These are phyloP conservation scores for Candolleomyces efflorescens DNA, from an alignment of 768 basidiomycete species.

Conservation along the genomic window DNA sequence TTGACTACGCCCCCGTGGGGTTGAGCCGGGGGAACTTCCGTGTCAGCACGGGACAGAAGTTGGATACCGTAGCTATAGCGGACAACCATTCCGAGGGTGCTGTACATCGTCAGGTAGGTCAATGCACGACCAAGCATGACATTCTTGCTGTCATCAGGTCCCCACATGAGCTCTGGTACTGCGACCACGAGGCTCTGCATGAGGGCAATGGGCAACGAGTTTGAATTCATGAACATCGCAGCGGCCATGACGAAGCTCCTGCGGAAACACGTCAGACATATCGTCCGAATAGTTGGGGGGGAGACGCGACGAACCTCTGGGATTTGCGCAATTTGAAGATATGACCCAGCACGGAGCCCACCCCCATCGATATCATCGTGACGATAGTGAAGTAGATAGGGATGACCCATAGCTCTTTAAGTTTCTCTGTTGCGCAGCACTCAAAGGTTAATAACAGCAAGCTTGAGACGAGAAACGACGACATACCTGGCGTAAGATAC, in stretches of 20 bases:
- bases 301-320: conserved; percentile 56
- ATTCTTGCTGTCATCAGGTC: conserved; percentile 70
- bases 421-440: conserved; percentile 46
- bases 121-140: conserved; percentile 91
- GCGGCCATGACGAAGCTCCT: conserved; percentile 80
- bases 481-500: conserved; percentile 72
- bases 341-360: conserved; percentile 61
- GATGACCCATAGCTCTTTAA: conserved; percentile 80
- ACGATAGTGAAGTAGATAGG: conserved; percentile 83
- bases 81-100: conserved; percentile 94
- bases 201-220: conserved; percentile 91
- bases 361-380: conserved; percentile 62
- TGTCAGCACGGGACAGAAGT: conserved; percentile 70
- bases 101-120: conserved; percentile 88
- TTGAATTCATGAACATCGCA: conserved; percentile 91
- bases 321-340: conserved; percentile 65
- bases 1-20: conserved; percentile 17
- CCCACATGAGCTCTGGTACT: conserved; percentile 82
- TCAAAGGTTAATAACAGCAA: background rate
- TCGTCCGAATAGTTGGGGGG: background rate
- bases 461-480: background rate
- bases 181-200: conserved; percentile 87
- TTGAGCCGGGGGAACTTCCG: conserved; percentile 19
- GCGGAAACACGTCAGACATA: conserved; percentile 4
- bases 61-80: conserved; percentile 94